Percentiles rank a stretch among this genome's conserved stretches.
Evolutionary conservation across 1,284 basidiomycete species (phyloP).

Genomic region (Lignosus rhinocerotis): DNA sequence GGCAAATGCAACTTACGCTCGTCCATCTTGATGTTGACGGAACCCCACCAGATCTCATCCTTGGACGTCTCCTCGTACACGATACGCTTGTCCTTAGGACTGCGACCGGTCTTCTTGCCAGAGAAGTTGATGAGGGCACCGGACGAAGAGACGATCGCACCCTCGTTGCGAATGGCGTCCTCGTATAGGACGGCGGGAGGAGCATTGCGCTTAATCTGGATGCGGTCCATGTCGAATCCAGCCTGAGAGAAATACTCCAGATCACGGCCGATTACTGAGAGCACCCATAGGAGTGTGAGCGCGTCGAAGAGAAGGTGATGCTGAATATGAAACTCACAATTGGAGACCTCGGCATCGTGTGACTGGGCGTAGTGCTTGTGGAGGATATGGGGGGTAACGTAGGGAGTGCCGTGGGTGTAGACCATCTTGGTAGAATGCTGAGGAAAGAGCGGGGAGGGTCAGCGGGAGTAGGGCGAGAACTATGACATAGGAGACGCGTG

Average conservation of each 20-base stretch:
- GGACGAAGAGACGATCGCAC: conserved; percentile 94
- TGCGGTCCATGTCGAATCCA: conserved; percentile 96
- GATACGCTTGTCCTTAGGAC: conserved; percentile 99
- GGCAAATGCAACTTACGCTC: conserved; percentile 62
- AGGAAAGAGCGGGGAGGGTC: neutral
- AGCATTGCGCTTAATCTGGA: conserved; percentile 92
- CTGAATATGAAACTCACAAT: conserved; percentile 46
- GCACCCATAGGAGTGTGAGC: conserved; percentile 3
- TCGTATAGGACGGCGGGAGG: conserved; percentile 96
- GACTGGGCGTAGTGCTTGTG: conserved; percentile 80
- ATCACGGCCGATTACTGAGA: conserved; percentile 83
- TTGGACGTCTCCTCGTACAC: conserved; percentile 98
- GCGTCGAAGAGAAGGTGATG: neutral
- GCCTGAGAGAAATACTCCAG: conserved; percentile 99
- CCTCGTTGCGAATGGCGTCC: conserved; percentile 97
- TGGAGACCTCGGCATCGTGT: conserved; percentile 61
- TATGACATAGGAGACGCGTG: conserved; percentile 1
- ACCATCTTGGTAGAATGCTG: conserved; percentile 44
- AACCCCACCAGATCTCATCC: conserved; percentile 99
- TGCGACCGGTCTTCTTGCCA: conserved; percentile 98
- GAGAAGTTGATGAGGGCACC: conserved; percentile 99
- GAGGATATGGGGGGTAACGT: conserved; percentile 82
- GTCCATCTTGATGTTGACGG: conserved; percentile 99
- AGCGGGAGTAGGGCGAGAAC: conserved; percentile 1
- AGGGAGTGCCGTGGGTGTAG: conserved; percentile 68